phyloP scores from a whole-genome alignment of 2,329 filamentous ascomycete genomes.

The Emergomyces orientalis region DNA sequence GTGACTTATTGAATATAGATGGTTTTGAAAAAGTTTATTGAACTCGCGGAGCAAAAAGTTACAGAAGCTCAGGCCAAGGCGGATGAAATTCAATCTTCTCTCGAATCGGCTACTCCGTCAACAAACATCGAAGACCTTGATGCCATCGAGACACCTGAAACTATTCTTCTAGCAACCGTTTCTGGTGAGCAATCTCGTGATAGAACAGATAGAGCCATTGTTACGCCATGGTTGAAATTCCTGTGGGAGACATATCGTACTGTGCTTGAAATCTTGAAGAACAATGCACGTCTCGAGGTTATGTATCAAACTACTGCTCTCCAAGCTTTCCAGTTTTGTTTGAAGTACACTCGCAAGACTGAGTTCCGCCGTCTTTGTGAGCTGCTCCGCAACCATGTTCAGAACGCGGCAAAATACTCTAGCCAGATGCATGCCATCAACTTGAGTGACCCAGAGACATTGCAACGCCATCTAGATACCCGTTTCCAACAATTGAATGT shows the following conservation, averaged over 20 bases:
- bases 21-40: constrained; percentile 95
- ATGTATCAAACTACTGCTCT: constrained; percentile 98
- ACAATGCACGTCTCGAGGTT: constrained; percentile 93
- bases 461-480: constrained; percentile 94
- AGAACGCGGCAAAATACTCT: constrained; percentile 98
- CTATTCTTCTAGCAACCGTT: constrained; percentile 92
- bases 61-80: constrained; percentile 92
- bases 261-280: constrained; percentile 95
- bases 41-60: constrained; percentile 92
- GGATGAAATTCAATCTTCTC: constrained; percentile 81
- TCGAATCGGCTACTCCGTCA: constrained; percentile 64
- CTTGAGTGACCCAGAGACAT: constrained; percentile 89
- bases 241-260: constrained; percentile 99
- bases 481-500: constrained; percentile 98
- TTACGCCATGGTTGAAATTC: constrained; percentile 98
- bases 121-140: constrained; percentile 88
- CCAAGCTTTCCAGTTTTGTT: constrained; percentile 97
- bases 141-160: constrained; percentile 94
- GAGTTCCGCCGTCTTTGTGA: constrained; percentile 98
- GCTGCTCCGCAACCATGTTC: constrained; percentile 94
- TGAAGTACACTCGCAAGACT: constrained; percentile 96
- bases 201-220: constrained; percentile 93
- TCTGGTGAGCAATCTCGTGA: constrained; percentile 96
- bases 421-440: constrained; percentile 99
- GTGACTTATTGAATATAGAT: constrained; percentile 44